Percentiles rank a stretch among this genome's conserved stretches.
Evolutionary conservation across 805 yeast genomes (phyloP).

Genomic region (Kuraishia ogatae): DNA sequence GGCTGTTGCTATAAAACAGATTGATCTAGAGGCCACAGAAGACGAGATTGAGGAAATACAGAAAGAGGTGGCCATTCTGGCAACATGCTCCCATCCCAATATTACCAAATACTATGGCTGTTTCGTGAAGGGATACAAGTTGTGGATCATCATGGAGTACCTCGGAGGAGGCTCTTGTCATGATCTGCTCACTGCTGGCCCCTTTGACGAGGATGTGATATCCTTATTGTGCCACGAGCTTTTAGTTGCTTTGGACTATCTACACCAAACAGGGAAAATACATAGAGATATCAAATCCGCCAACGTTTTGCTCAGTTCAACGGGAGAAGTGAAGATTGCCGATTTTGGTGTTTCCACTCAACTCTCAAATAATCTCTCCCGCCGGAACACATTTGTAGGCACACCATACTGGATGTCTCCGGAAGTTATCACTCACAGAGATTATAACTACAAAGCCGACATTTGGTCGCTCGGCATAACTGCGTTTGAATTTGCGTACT

Average conservation of each 20-base stretch:
- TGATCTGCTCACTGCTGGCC: constrained; percentile 53
- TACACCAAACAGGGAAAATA: constrained; percentile 68
- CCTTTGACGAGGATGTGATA: constrained; percentile 47
- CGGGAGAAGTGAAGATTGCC: constrained; percentile 85
- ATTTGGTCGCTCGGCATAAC: constrained; percentile 80
- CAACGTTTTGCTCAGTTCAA: constrained; percentile 58
- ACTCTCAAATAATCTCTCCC: constrained; percentile 43
- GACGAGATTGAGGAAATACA: constrained; percentile 70
- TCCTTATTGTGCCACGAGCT: constrained; percentile 47
- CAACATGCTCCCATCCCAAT: constrained; percentile 55
- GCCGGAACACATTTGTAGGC: constrained; percentile 46
- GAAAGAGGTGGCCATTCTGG: constrained; percentile 59
- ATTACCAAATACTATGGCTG: constrained; percentile 67
- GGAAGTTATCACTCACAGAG: constrained; percentile 43
- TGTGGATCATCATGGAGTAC: constrained; percentile 78
- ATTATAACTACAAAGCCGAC: constrained; percentile 64
- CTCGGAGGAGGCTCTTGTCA: constrained; percentile 72
- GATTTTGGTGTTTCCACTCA: constrained; percentile 96
- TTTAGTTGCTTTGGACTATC: constrained; percentile 50
- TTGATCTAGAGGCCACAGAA: constrained; percentile 57
- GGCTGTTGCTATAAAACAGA: constrained; percentile 55
- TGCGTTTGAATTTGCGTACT: constrained; percentile 61
- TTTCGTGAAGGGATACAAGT: constrained; percentile 56
- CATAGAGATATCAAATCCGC: constrained; percentile 94
- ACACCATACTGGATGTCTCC: constrained; percentile 65